phyloP scores from a whole-genome alignment of 345 rosid species.

The Geranium rotundifolium region DNA sequence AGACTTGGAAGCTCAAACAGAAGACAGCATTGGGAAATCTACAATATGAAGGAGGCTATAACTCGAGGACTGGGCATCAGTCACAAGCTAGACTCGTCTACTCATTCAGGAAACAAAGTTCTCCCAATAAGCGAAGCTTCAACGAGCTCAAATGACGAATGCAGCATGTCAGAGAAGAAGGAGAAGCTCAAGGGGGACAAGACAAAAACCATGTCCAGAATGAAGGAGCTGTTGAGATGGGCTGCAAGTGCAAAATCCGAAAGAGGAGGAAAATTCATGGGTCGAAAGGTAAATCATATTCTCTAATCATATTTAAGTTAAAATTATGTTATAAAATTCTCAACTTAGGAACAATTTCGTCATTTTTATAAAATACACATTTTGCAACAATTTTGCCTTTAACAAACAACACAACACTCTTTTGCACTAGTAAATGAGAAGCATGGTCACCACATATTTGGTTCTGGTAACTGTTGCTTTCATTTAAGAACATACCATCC shows the following conservation, averaged over 20 bases:
- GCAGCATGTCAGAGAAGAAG: conserved; percentile 14
- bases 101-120: conserved; percentile 36
- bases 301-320: too few relatives aligned
- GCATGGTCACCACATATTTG: too few relatives aligned
- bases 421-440: neutral
- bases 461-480: too few relatives aligned
- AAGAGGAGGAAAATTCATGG: conserved; percentile 47
- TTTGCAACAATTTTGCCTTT: too few relatives aligned
- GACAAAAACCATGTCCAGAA: conserved; percentile 46
- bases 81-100: too few relatives aligned
- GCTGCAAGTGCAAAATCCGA: conserved; percentile 64
- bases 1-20: conserved; percentile 16
- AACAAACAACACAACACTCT: too few relatives aligned
- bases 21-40: conserved; percentile 17
- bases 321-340: too few relatives aligned
- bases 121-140: conserved; percentile 34
- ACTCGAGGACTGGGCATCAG: neutral
- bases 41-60: conserved; percentile 17
- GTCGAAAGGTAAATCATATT: conserved; percentile 40
- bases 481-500: too few relatives aligned
- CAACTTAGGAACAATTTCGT: too few relatives aligned
- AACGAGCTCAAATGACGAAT: conserved; percentile 8
- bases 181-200: conserved; percentile 36
- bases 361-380: too few relatives aligned
- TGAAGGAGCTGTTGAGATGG: conserved; percentile 78